Evolutionary conservation across 768 basidiomycete species (phyloP), one percentile per base, ranked within the genome.

Genomic region (Trametes punicea): DNA sequence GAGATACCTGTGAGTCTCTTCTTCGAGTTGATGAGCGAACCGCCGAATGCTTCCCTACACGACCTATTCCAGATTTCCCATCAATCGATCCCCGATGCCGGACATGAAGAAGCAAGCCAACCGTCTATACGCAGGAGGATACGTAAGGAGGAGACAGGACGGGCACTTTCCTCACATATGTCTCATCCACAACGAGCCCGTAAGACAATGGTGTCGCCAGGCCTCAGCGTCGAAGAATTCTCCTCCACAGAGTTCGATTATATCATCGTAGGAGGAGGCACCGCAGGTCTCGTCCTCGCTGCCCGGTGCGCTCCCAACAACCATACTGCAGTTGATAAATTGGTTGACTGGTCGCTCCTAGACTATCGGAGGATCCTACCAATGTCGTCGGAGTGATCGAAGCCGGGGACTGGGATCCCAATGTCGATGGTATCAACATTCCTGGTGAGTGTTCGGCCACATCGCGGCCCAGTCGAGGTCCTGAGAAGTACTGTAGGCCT

Each of bases 311-410:
- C 33, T 13, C 8, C 38, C 6, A 16, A 7, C 3, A 18, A 9
- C 3, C 15, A 21, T 6, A 36, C 6, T 52, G 4, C 29, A 9
- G 26, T 13, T 7, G 7, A 18, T 18, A 11, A 10, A 16, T 34
- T 21, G 5, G n/a, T 21, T 18, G 40, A 18, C 20, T n/a, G n/a
- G 23, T 11, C 21, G 4, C 4, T 26, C 13, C 15, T 25, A 70
- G 70, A 6, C 59, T 71, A 6, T 59, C 64, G 7, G 67, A 68
- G 46, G 57, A 69, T 45, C 64, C 68, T 8, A 46, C 53, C 5
- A 44, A 66, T 45, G 63, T 48, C n/a, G 62, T 71, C 21, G 64
- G 67, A 20, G 68, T 71, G 18, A 56, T 71, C 13, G 70, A 71
- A 51, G 70, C 70, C 16, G 70, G 70, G 9, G 48, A 57, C 18